Evolutionary conservation across 352 stramenopile genomes (phyloP).

Genomic region (Pythium brassicae): DNA sequence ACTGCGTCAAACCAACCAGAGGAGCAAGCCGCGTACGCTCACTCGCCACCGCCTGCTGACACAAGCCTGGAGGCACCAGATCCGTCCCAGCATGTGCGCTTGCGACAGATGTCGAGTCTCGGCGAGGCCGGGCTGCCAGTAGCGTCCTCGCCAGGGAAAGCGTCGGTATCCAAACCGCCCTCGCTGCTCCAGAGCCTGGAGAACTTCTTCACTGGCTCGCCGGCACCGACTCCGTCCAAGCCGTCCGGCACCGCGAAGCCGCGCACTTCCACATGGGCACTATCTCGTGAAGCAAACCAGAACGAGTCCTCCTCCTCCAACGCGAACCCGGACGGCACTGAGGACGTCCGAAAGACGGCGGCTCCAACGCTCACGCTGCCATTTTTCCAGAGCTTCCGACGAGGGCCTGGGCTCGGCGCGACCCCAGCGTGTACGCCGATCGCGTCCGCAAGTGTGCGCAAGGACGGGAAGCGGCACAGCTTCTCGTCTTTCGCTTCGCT

Average conservation of each 20-base stretch:
- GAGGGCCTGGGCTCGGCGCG: slow-evolving; percentile 40
- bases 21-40: not conserved
- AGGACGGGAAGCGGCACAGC: slow-evolving; percentile 57
- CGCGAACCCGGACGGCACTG: not conserved
- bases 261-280: not conserved
- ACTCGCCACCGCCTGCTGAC: too few species aligned
- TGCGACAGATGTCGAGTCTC: slow-evolving; percentile 6
- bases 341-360: not conserved
- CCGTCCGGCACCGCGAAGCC: not conserved
- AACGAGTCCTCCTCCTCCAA: not conserved
- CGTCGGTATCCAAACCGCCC: slow-evolving; percentile 2
- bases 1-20: not conserved
- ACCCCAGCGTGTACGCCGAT: slow-evolving; percentile 70
- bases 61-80: too few species aligned
- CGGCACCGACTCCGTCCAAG: slow-evolving; percentile 5
- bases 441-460: slow-evolving; percentile 60
- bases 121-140: not conserved
- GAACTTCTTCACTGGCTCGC: slow-evolving; percentile 14
- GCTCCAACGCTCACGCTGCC: slow-evolving; percentile 48
- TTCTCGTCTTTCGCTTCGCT: slow-evolving; percentile 41
- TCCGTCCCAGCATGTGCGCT: slow-evolving; percentile 2
- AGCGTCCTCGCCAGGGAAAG: slow-evolving; percentile 4
- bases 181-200: slow-evolving; percentile 16
- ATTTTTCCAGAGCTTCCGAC: slow-evolving; percentile 69
- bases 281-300: not conserved